These are phyloP conservation scores for Trichothecium roseum DNA, from an alignment of 2,329 filamentous ascomycete genomes.

Conservation along the genomic window DNA sequence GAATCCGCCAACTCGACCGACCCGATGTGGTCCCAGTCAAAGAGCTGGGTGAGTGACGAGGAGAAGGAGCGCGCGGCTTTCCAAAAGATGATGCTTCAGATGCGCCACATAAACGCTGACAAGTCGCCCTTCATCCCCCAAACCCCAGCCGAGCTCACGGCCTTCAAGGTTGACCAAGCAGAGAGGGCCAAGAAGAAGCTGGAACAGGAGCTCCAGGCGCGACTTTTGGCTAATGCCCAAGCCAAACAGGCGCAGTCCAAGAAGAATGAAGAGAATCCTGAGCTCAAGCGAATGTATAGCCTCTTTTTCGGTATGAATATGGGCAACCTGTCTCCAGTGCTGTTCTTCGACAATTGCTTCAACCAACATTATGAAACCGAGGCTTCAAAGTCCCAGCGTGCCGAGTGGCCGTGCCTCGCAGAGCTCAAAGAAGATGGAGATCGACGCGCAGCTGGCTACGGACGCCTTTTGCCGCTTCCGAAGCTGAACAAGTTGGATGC, in stretches of 20 bases:
- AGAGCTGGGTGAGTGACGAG: constrained; percentile 25
- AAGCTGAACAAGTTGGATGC: constrained; percentile 11
- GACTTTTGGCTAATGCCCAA: too few species aligned
- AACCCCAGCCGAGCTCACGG: constrained; percentile 20
- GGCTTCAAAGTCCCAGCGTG: constrained; percentile 7
- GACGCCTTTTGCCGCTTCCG: constrained; percentile 21
- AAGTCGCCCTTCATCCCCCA: constrained; percentile 26
- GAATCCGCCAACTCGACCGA: constrained; percentile 5
- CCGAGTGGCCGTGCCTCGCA: constrained; percentile 22
- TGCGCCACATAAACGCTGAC: constrained; percentile 23
- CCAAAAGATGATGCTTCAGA: constrained; percentile 22
- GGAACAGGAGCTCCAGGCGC: constrained; percentile 10
- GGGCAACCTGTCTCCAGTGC: constrained; percentile 18
- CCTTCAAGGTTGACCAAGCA: constrained; percentile 18
- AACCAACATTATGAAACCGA: constrained; percentile 10
- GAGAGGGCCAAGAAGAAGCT: constrained; percentile 15
- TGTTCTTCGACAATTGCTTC: constrained; percentile 22
- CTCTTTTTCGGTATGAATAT: constrained; percentile 17
- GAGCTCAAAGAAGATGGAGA: constrained; percentile 26
- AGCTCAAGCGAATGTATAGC: background rate
- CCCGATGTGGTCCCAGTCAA: constrained; percentile 25
- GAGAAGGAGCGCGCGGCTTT: constrained; percentile 22
- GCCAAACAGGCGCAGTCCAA: constrained; percentile 7
- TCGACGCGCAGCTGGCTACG: constrained; percentile 11
- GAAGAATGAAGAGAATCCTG: constrained; percentile 2